These are phyloP conservation scores for Paecilomyces fulvus DNA, from an alignment of 2,329 filamentous ascomycete species.

Conservation along the genomic window DNA sequence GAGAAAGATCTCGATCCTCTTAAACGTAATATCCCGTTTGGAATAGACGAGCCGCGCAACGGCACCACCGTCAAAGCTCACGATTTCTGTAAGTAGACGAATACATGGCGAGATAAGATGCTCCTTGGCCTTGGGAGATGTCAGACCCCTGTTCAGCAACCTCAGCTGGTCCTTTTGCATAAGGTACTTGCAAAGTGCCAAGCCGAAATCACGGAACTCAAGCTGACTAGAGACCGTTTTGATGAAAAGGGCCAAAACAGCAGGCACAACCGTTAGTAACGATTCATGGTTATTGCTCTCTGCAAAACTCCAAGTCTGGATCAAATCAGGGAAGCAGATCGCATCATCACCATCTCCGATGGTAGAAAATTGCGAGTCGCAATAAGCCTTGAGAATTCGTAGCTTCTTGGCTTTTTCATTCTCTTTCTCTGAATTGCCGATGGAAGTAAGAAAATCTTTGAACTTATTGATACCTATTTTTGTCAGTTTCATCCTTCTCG, in stretches of 20 bases:
- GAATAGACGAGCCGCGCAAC: slow-evolving; percentile 70
- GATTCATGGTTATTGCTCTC: slow-evolving; percentile 71
- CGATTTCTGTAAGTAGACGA: slow-evolving; percentile 75
- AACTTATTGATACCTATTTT: slow-evolving; percentile 34
- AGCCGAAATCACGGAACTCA: slow-evolving; percentile 65
- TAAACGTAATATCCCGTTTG: slow-evolving; percentile 68
- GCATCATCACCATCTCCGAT: slow-evolving; percentile 44
- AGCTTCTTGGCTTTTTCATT: slow-evolving; percentile 31
- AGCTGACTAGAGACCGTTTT: slow-evolving; percentile 66
- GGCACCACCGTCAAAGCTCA: slow-evolving; percentile 75
- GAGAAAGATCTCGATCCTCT: slow-evolving; percentile 72
- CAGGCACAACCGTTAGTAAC: slow-evolving; percentile 69
- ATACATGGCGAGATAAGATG: slow-evolving; percentile 84
- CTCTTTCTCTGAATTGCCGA: slow-evolving; percentile 27
- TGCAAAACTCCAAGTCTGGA: slow-evolving; percentile 82
- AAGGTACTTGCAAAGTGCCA: slow-evolving; percentile 71
- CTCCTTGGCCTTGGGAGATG: slow-evolving; percentile 72
- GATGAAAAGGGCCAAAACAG: slow-evolving; percentile 72
- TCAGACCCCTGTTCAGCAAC: slow-evolving; percentile 68
- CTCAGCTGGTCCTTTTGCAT: slow-evolving; percentile 74
- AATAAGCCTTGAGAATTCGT: slow-evolving; percentile 38
- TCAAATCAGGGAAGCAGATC: slow-evolving; percentile 66
- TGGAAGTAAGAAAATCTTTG: slow-evolving; percentile 35
- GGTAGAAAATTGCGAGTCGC: slow-evolving; percentile 46
- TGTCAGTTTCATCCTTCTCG: neutral